Percentiles rank a stretch among this genome's conserved stretches.
Conservation (phyloP, 371 early-diverging fungal genomes). For the Mucor piriformis region DNA sequence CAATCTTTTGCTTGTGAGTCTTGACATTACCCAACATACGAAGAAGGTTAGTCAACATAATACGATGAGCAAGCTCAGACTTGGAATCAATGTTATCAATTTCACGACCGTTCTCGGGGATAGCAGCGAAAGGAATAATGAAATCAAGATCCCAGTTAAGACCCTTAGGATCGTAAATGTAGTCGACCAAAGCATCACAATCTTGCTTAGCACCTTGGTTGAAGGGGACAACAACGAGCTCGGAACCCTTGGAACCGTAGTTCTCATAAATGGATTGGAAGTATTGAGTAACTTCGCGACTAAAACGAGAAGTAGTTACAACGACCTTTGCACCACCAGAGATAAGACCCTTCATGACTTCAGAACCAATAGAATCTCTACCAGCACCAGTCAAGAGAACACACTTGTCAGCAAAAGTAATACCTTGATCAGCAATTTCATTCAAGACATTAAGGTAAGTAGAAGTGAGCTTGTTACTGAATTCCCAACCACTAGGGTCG, state of each 20-base stretch:
- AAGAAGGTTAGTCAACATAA: slow-evolving; percentile 89
- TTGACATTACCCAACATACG: slow-evolving; percentile 84
- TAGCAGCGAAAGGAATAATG: slow-evolving; percentile 95
- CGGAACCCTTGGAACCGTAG: slow-evolving; percentile 87
- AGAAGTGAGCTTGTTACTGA: slow-evolving; percentile 68
- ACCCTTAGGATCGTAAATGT: slow-evolving; percentile 88
- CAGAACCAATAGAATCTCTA: slow-evolving; percentile 90
- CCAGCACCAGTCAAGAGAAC: slow-evolving; percentile 94
- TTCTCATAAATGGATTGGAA: slow-evolving; percentile 88
- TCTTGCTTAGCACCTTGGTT: slow-evolving; percentile 93
- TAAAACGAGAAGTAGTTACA: slow-evolving; percentile 93
- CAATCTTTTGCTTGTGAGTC: slow-evolving; percentile 78
- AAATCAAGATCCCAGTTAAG: slow-evolving; percentile 93
- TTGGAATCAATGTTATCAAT: slow-evolving; percentile 83
- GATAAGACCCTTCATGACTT: slow-evolving; percentile 84
- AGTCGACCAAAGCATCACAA: slow-evolving; percentile 76
- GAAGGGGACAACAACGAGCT: slow-evolving; percentile 93
- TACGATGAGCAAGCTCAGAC: slow-evolving; percentile 90
- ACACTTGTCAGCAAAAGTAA: slow-evolving; percentile 80
- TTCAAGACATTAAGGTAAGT: slow-evolving; percentile 77
- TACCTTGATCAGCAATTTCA: slow-evolving; percentile 76
- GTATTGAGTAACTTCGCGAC: slow-evolving; percentile 79
- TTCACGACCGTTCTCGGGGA: slow-evolving; percentile 89
- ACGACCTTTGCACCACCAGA: slow-evolving; percentile 91
- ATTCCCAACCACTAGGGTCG: slow-evolving; percentile 74